Conservation (phyloP, 2,329 filamentous ascomycete species). For the Aspergillus persii region DNA sequence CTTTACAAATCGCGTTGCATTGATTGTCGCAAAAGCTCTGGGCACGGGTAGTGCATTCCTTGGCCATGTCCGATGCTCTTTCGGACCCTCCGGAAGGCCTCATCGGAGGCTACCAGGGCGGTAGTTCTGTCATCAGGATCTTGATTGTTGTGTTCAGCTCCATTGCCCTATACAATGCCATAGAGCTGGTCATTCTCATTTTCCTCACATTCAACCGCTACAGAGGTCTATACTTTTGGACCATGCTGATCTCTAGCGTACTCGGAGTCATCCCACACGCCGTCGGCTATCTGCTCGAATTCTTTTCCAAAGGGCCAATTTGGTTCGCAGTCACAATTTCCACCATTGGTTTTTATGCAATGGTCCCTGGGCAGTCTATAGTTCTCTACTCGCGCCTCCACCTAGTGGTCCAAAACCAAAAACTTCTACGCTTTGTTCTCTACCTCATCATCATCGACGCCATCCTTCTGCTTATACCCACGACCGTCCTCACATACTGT, state of each 20-base stretch:
- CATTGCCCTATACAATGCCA: constrained; percentile 50
- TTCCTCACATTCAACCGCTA: constrained; percentile 39
- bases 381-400: constrained; percentile 64
- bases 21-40: background rate
- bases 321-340: constrained; percentile 42
- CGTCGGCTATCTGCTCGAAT: constrained; percentile 40
- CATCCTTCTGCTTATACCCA: constrained; percentile 52
- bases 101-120: constrained; percentile 26
- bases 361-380: constrained; percentile 62
- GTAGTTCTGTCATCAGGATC: constrained; percentile 23
- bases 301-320: constrained; percentile 33
- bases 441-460: constrained; percentile 58
- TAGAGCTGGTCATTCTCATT: constrained; percentile 40
- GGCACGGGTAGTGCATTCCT: background rate
- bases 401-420: constrained; percentile 53
- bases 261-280: constrained; percentile 37
- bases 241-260: constrained; percentile 35
- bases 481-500: constrained; percentile 55
- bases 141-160: constrained; percentile 33
- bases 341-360: constrained; percentile 55
- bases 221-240: constrained; percentile 43
- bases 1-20: background rate
- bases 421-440: constrained; percentile 50
- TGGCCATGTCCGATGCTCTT: constrained; percentile 15
- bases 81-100: constrained; percentile 28